These are phyloP conservation scores for Fusarium piperis DNA, from an alignment of 2,329 filamentous ascomycete species.

Conservation along the genomic window DNA sequence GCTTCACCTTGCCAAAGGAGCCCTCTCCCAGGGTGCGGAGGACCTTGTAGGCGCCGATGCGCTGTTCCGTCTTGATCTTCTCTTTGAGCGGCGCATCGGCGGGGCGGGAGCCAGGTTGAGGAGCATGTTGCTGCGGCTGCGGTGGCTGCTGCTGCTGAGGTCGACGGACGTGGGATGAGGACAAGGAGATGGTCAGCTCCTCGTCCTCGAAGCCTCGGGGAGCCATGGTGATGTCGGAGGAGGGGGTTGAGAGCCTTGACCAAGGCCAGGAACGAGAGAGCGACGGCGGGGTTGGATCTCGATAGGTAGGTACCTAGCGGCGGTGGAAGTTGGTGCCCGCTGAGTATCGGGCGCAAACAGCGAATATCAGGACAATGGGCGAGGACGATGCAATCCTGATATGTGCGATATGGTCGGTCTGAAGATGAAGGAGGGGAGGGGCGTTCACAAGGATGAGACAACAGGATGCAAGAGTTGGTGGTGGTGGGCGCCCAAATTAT, in stretches of 20 bases:
- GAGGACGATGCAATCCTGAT: neutral
- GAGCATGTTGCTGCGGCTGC: slow-evolving; percentile 36
- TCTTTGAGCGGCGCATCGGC: slow-evolving; percentile 51
- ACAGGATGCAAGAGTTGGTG: neutral
- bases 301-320: slow-evolving; percentile 6
- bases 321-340: slow-evolving; percentile 1
- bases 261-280: slow-evolving; percentile 28
- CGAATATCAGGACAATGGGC: neutral
- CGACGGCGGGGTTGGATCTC: slow-evolving; percentile 19
- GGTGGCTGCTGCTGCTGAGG: slow-evolving; percentile 45
- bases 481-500: neutral
- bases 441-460: slow-evolving; percentile 19
- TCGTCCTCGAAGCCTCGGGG: slow-evolving; percentile 77
- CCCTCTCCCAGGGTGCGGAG: slow-evolving; percentile 93
- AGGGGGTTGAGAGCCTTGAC: slow-evolving; percentile 17
- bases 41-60: slow-evolving; percentile 91
- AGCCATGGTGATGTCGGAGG: slow-evolving; percentile 53
- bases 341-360: neutral
- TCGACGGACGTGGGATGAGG: slow-evolving; percentile 71
- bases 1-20: slow-evolving; percentile 98
- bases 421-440: neutral
- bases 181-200: slow-evolving; percentile 82
- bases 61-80: slow-evolving; percentile 75
- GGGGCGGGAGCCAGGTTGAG: slow-evolving; percentile 43
- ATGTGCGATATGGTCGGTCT: neutral